A percentile compares a stretch with the other conserved stretches of the same genome.
phyloP scores from a whole-genome alignment of 225 moss, liverwort and hornwort genomes.

The Pleurozium schreberi region DNA sequence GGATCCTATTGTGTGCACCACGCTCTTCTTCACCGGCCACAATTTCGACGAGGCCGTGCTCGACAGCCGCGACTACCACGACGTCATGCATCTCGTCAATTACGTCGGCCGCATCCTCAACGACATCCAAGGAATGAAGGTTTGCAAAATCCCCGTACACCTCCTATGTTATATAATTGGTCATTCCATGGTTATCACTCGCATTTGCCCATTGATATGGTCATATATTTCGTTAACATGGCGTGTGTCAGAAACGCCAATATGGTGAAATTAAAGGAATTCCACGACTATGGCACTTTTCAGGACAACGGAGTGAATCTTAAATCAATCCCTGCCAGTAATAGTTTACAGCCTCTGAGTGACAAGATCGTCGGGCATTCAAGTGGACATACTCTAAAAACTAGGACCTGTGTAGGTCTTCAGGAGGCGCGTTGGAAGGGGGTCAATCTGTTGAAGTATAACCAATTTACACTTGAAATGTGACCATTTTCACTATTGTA shows the following conservation, averaged over 20 bases:
- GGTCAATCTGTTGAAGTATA: neutral
- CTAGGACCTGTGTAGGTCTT: neutral
- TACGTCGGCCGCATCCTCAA: conserved; percentile 41
- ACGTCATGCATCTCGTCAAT: conserved; percentile 29
- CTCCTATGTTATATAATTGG: neutral
- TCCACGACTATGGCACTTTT: neutral
- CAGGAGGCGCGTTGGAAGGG: neutral
- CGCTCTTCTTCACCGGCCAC: conserved; percentile 42
- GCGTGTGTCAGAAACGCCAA: no score
- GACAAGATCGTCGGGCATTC: neutral
- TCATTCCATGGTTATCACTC: neutral
- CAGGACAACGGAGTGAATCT: neutral
- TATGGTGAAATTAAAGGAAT: neutral
- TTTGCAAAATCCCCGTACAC: neutral
- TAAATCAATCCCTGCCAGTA: neutral
- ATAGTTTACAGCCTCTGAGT: neutral
- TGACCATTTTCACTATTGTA: no score
- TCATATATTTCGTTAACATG: neutral
- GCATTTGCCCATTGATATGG: neutral
- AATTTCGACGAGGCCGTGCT: conserved; percentile 14
- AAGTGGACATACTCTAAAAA: neutral
- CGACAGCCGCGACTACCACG: conserved; percentile 19
- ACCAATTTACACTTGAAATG: neutral
- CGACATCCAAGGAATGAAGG: conserved; percentile 46
- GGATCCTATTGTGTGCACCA: conserved; percentile 22